Base-by-base conservation (phyloP, 139 green algal genomes). In the Desmodesmus armatus region DNA sequence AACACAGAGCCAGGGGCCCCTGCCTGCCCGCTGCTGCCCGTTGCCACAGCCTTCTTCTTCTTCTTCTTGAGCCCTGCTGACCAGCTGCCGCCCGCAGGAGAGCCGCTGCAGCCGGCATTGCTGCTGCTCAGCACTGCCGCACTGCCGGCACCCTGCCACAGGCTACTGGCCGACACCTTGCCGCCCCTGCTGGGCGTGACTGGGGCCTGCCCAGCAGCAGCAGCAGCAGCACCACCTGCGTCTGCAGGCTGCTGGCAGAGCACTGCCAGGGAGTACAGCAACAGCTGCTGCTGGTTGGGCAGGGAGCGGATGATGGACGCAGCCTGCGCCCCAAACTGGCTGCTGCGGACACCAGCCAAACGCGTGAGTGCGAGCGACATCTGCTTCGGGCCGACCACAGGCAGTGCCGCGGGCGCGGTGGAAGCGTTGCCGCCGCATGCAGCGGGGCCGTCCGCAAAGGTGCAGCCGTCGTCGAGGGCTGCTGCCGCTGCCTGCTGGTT, bases 281-380 rank as follows among this genome's bases (percentile, higher is more conserved):
- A 29, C 70, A 87, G 82, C 82, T 87, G 82, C 82, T 87, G 82
- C 31, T 87, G 82, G 55, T 87, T 87, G 82, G 82, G 82, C n/a
- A 87, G 82, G 39, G 44, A 35, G 33, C 40, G 62, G 6, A 87
- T 87, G 47, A 25, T 70, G 44, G 80, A 77, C 17, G 66, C 62
- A 9, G 66, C 51, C 35, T 69, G 44, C 17, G 67, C 80, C 39
- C 67, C 80, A 51, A 78, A 74, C 25, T 85, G 80, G 35, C 51
- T 75, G 70, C 44, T 72, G 37, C 71, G 40, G 37, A 75, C 71
- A 17, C 71, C 41, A 21, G 80, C 80, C 33, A 86, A 37, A 23
- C 67, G 70, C 21, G 31, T 5, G 29, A 79, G 51, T 17, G 67
- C 51, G 2, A 31, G 35, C 44, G 73, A 60, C 80, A 86, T 86